Evolutionary conservation across 2,329 filamentous ascomycete genomes (phyloP).

Genomic region (Elsinoe arachidis): DNA sequence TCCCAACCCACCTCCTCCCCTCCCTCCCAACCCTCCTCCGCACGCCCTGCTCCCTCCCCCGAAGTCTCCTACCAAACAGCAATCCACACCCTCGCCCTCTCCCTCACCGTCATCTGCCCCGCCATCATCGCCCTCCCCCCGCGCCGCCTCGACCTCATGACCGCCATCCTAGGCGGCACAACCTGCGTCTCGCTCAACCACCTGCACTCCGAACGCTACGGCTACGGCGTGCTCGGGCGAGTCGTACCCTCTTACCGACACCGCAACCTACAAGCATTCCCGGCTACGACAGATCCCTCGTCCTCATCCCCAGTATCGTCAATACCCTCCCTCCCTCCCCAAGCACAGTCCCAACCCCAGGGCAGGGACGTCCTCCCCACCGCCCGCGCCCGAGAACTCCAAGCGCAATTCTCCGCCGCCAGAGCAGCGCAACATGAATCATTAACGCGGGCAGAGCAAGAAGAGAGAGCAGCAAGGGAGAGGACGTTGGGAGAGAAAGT

Average conservation of each 20-base stretch:
- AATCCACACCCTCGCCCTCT: constrained; percentile 40
- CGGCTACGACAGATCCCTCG: constrained; percentile 10
- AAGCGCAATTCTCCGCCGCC: constrained; percentile 32
- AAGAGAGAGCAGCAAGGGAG: constrained; percentile 16
- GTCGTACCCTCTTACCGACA: constrained; percentile 17
- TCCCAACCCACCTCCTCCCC: not conserved
- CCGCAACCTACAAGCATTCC: constrained; percentile 17
- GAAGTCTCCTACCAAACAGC: constrained; percentile 23
- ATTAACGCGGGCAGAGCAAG: constrained; percentile 29
- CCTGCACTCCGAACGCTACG: constrained; percentile 35
- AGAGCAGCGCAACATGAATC: constrained; percentile 31
- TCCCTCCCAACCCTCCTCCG: constrained; percentile 8
- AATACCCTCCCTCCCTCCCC: no score
- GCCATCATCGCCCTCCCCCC: constrained; percentile 49
- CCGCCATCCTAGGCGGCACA: constrained; percentile 42
- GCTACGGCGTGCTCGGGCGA: constrained; percentile 30
- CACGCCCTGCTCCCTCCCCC: not conserved
- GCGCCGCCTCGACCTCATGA: constrained; percentile 55
- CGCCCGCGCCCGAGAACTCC: constrained; percentile 29
- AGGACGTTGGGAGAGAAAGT: constrained; percentile 26
- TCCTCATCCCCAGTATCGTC: not conserved
- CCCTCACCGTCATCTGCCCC: constrained; percentile 45
- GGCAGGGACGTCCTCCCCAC: constrained; percentile 25
- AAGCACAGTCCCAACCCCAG: no score
- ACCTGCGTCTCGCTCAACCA: constrained; percentile 45